Base-by-base conservation (phyloP, 768 basidiomycete species). In the Tricholoma matsutake region DNA sequence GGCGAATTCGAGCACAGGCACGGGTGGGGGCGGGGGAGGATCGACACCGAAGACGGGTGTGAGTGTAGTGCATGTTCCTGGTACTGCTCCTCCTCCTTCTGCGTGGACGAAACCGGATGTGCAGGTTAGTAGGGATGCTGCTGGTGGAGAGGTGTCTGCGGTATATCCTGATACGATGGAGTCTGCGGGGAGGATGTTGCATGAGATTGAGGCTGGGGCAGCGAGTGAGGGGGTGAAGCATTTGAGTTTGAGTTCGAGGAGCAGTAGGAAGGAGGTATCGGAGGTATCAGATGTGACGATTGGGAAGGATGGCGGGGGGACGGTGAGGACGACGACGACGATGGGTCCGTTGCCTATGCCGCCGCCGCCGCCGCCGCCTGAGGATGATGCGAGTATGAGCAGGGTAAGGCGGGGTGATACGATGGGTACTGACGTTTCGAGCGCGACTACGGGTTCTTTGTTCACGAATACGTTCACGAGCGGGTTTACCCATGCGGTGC, bases 21-120 rank as follows among this genome's bases (percentile, higher is more conserved):
- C 29, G 20, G 45, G 55, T 20, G 14, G 31, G 18, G 51, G 57
- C 63, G 63, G 41, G 66, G 49, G 28, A 64, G 59, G 34, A 6
- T 63, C 6, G 7, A 31, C 29, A 7, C 51, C 51, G n/a, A 53
- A 31, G n/a, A n/a, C 16, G n/a, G 51, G 25, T 11, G 47, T 7
- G 51, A 52, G 28, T n/a, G 28, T 9, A 25, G 22, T 25, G n/a
- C 13, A 31, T 31, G 51, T 14, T 14, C 10, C 4, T 5, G 25
- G 47, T 25, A 54, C 2, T 60, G 60, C 6, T 60, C 8, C 67
- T 6, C 79, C 78, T 7, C 77, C 78, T 4, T 77, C 78, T 4
- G 83, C 81, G 1, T 81, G 82, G 75, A 78, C 85, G 0, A 85
- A 83, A 66, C 82, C 88, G 8, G 82, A 85, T 41, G 84, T 86